Percentiles rank a stretch among this genome's conserved stretches.
These are phyloP conservation scores for Cercophora samala DNA, from an alignment of 495 filamentous ascomycete species.

Conservation along the genomic window DNA sequence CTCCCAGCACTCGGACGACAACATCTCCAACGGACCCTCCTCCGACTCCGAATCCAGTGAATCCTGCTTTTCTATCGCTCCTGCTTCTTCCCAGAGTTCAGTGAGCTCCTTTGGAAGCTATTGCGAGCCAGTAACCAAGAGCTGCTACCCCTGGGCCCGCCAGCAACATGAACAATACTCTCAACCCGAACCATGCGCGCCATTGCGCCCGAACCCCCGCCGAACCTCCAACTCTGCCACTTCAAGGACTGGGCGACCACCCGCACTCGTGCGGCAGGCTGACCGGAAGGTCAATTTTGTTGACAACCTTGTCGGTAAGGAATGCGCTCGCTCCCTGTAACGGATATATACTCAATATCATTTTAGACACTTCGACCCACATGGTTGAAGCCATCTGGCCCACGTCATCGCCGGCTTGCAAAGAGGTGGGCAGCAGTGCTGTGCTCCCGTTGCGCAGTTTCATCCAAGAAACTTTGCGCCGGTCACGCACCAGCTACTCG, in stretches of 20 bases:
- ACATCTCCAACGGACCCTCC: slow-evolving; percentile 32
- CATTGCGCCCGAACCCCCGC: slow-evolving; percentile 78
- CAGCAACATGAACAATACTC: slow-evolving; percentile 21
- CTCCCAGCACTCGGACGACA: slow-evolving; percentile 51
- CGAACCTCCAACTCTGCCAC: slow-evolving; percentile 58
- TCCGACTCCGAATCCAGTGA: slow-evolving; percentile 45
- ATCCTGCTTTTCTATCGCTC: slow-evolving; percentile 33
- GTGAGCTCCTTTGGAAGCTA: slow-evolving; percentile 31
- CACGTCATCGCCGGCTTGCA: slow-evolving; percentile 59
- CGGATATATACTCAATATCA: slow-evolving; percentile 3
- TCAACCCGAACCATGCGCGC: slow-evolving; percentile 54
- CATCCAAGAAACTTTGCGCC: slow-evolving; percentile 92
- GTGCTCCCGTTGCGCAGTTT: slow-evolving; percentile 90
- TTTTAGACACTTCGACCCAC: slow-evolving; percentile 86
- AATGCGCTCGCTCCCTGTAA: slow-evolving; percentile 16
- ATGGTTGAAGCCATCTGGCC: slow-evolving; percentile 99
- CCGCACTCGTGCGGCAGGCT: slow-evolving; percentile 79
- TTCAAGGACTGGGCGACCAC: slow-evolving; percentile 65
- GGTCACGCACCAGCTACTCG: slow-evolving; percentile 94
- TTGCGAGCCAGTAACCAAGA: slow-evolving; percentile 28
- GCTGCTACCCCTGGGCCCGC: slow-evolving; percentile 33
- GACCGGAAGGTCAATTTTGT: slow-evolving; percentile 96
- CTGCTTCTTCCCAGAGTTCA: slow-evolving; percentile 30
- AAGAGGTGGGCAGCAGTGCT: slow-evolving; percentile 57
- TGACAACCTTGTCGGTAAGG: slow-evolving; percentile 97